phyloP scores from a whole-genome alignment of 1,284 basidiomycete genomes.

The Coniophora puteana region DNA sequence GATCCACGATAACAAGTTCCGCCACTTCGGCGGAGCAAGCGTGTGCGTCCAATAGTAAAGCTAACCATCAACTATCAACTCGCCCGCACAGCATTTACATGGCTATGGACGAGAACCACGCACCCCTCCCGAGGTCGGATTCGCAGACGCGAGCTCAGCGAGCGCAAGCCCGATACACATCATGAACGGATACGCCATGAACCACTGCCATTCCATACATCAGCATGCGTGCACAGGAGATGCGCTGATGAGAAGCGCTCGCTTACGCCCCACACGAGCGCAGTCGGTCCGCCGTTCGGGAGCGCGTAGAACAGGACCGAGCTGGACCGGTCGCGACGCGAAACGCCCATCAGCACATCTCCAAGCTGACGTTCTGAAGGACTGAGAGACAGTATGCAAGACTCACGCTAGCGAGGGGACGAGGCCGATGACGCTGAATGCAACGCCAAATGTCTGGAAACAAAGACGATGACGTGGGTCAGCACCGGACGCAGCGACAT shows the following conservation, averaged over 20 bases:
- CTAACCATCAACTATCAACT: background rate
- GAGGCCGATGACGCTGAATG: conserved; percentile 3
- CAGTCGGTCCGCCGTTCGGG: conserved; percentile 39
- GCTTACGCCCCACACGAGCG: conserved; percentile 41
- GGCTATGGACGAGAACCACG: background rate
- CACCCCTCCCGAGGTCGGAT: conserved; percentile 45
- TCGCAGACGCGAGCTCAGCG: conserved; percentile 66
- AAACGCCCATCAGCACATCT: conserved; percentile 9
- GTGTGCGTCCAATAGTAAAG: conserved; percentile 33
- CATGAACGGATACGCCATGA: conserved; percentile 46
- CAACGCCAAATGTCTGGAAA: conserved; percentile 3
- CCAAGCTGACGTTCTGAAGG: background rate
- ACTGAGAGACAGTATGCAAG: no score
- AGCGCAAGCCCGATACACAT: conserved; percentile 60
- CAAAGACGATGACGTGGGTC: no score
- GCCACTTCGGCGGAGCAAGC: conserved; percentile 24
- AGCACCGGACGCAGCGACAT: no score
- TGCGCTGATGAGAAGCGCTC: background rate
- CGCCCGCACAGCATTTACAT: background rate
- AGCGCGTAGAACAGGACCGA: conserved; percentile 36
- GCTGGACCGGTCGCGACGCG: no score
- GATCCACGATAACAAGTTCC: conserved; percentile 29
- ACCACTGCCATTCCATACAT: conserved; percentile 17
- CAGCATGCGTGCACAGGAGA: background rate
- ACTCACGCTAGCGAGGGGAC: conserved; percentile 7